Evolutionary conservation across 208 protist genomes (phyloP).

Genomic region (Trypanosoma lewisi): DNA sequence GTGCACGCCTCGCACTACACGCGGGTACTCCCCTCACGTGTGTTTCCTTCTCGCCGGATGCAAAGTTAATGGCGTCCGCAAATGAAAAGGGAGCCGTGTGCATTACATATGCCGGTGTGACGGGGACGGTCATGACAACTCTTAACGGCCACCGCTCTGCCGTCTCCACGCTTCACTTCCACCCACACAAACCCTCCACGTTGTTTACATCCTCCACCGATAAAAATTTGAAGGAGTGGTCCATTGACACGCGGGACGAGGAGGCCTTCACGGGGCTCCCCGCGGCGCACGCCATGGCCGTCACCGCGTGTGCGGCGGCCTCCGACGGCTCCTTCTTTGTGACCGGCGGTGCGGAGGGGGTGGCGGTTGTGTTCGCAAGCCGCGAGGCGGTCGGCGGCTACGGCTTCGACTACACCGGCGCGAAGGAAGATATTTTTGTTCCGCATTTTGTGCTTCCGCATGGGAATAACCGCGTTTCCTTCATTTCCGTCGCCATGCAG

Average conservation of each 20-base stretch:
- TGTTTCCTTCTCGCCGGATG: slow-evolving; percentile 62
- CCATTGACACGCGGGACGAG: slow-evolving; percentile 41
- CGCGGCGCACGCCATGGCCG: slow-evolving; percentile 36
- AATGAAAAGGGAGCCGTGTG: slow-evolving; percentile 67
- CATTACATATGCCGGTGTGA: slow-evolving; percentile 58
- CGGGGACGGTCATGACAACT: slow-evolving; percentile 44
- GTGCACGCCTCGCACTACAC: slow-evolving; percentile 49
- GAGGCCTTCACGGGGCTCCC: slow-evolving; percentile 9
- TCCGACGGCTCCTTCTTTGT: slow-evolving; percentile 52
- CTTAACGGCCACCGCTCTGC: slow-evolving; percentile 68
- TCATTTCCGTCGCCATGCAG: slow-evolving; percentile 38
- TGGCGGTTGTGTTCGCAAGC: slow-evolving; percentile 51
- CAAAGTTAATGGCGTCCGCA: slow-evolving; percentile 64
- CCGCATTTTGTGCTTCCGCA: slow-evolving; percentile 51
- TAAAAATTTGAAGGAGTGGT: slow-evolving; percentile 41
- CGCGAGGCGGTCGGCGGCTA: neutral
- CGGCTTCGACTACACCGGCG: neutral
- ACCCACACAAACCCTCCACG: slow-evolving; percentile 6
- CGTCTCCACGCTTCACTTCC: slow-evolving; percentile 57
- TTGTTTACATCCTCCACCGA: slow-evolving; percentile 16
- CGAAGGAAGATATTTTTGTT: slow-evolving; percentile 12
- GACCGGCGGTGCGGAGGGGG: slow-evolving; percentile 57
- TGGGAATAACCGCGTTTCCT: slow-evolving; percentile 48
- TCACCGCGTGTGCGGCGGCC: slow-evolving; percentile 60
- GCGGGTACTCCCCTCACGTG: slow-evolving; percentile 47